Evolutionary conservation across 1,284 basidiomycete species (phyloP), one percentile per base, ranked within the genome.

Genomic region (Malassezia obtusa): DNA sequence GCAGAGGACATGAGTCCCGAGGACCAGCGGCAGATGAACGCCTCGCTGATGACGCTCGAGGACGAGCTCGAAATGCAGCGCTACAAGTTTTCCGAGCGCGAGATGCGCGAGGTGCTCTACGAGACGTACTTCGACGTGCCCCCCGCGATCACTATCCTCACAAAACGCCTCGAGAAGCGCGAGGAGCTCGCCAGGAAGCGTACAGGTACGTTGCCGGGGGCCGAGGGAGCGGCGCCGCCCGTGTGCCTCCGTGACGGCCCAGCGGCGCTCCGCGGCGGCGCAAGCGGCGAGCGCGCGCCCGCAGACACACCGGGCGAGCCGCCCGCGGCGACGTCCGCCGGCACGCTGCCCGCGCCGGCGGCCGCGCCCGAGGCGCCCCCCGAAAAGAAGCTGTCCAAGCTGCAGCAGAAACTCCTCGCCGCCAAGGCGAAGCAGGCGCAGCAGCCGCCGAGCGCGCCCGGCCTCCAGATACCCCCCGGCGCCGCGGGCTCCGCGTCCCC

Each of bases 61-160:
- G 61, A 63, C 22, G 57, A 69, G 9, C 41, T 73, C 7, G 70
- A 68, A n/a, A 58, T 62, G 4, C 38, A 40, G 26, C 47, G 50
- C 3, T 59, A 59, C 37, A 43, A 45, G 15, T 63, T 73, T 45
- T 59, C 62, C 10, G 65, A 71, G 28, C 54, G 65, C 32, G 60
- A 64, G 47, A 86, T 98, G 73, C 82, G 81, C 66, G 85, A 90
- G 62, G 80, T 81, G 1, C 78, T 96, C 39, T 96, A 89, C 85
- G 84, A 96, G 63, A 83, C 79, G 64, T 87, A 86, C 76, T 96
- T 94, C 67, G 84, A 95, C 67, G 80, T 86, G 17, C 83, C 88
- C 36, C 80, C 84, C 67, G 83, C 86, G 6, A 76, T 91, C 14
- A 76, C 81, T 33, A 86, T 83, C 80, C 78, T 89, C 61, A 69